Evolutionary conservation across 2,329 filamentous ascomycete species (phyloP).

Genomic region (Fusarium aywerte): DNA sequence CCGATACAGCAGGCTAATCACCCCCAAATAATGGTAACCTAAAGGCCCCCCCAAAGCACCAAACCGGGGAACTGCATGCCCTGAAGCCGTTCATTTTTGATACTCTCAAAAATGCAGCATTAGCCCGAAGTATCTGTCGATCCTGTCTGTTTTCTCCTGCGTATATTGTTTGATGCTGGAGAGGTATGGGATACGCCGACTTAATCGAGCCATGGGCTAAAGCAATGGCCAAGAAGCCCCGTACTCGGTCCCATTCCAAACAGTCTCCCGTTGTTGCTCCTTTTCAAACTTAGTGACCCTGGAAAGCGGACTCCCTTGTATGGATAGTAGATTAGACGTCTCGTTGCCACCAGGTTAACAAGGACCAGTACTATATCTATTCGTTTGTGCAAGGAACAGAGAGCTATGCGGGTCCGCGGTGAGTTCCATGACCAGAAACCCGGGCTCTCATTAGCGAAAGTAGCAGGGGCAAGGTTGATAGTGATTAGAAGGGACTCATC

Average conservation of each 20-base stretch:
- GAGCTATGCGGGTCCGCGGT: constrained; percentile 35
- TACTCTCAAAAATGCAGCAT: constrained; percentile 6
- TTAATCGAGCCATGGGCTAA: constrained; percentile 20
- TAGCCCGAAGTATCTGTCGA: constrained; percentile 37
- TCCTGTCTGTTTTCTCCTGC: constrained; percentile 29
- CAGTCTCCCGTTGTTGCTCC: background rate
- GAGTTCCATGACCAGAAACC: constrained; percentile 44
- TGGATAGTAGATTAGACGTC: constrained; percentile 32
- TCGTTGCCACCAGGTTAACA: constrained; percentile 28
- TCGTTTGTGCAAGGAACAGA: constrained; percentile 33
- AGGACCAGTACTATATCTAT: constrained; percentile 28
- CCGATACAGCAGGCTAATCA: constrained; percentile 10
- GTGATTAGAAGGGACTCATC: constrained; percentile 25
- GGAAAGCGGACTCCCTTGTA: constrained; percentile 33
- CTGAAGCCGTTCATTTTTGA: constrained; percentile 32
- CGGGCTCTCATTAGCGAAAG: constrained; percentile 44
- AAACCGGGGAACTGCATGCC: constrained; percentile 42
- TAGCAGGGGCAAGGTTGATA: constrained; percentile 38
- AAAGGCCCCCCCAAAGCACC: constrained; percentile 40
- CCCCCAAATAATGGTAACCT: constrained; percentile 37
- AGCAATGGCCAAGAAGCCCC: background rate
- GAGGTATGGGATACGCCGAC: constrained; percentile 19
- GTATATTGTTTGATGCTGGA: constrained; percentile 26
- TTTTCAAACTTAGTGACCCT: constrained; percentile 13
- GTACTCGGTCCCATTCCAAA: constrained; percentile 20